Percentiles rank a stretch among this genome's conserved stretches.
Evolutionary conservation across 1,284 basidiomycete genomes (phyloP).

Genomic region (Sanghuangporus weigelae): DNA sequence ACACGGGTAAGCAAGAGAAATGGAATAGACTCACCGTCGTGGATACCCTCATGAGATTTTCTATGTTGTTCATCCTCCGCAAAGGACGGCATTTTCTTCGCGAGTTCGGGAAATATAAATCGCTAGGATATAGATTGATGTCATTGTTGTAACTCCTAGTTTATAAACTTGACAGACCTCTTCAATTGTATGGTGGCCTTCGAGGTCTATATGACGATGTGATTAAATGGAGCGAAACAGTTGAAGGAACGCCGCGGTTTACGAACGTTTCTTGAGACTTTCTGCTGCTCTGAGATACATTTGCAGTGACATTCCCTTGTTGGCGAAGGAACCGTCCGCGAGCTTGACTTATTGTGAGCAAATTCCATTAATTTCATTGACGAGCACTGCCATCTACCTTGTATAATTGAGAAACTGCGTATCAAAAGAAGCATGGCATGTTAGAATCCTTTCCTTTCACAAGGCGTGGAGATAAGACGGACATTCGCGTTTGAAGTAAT

Average conservation of each 20-base stretch:
- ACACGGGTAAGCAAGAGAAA: neutral
- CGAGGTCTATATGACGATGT: slow-evolving; percentile 39
- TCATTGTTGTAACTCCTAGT: neutral
- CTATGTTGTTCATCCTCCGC: slow-evolving; percentile 47
- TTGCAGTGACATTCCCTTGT: slow-evolving; percentile 38
- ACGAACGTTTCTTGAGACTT: slow-evolving; percentile 39
- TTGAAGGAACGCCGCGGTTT: neutral
- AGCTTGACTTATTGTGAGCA: slow-evolving; percentile 27
- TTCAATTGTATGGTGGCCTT: slow-evolving; percentile 64
- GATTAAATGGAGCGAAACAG: too few relatives aligned
- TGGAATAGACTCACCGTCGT: slow-evolving; percentile 42
- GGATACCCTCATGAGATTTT: slow-evolving; percentile 60
- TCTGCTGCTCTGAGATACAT: slow-evolving; percentile 41
- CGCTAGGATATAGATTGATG: slow-evolving; percentile 19
- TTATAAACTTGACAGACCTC: slow-evolving; percentile 27
- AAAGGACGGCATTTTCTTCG: slow-evolving; percentile 59
- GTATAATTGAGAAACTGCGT: slow-evolving; percentile 32
- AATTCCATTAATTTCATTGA: neutral
- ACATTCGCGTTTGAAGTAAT: slow-evolving; percentile 17
- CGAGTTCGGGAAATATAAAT: slow-evolving; percentile 61
- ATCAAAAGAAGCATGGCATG: neutral
- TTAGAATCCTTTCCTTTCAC: neutral
- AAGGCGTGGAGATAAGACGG: neutral
- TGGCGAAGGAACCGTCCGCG: slow-evolving; percentile 46
- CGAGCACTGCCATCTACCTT: slow-evolving; percentile 22